phyloP scores from a whole-genome alignment of 2,329 filamentous ascomycete genomes.

The Fusarium metavorans region DNA sequence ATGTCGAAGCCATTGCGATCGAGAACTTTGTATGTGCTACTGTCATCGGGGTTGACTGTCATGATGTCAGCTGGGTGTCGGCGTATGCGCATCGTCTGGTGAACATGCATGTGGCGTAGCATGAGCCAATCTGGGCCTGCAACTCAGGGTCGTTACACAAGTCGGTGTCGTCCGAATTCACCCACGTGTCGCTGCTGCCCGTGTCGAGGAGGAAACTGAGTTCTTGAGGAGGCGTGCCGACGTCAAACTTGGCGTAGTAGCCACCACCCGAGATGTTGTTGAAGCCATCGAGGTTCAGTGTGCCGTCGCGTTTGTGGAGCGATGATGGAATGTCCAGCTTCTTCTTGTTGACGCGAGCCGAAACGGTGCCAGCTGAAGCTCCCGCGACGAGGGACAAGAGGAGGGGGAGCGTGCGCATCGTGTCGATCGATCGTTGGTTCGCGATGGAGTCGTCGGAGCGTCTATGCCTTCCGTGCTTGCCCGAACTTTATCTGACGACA shows the following conservation, averaged over 20 bases:
- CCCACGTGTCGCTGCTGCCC: slow-evolving; percentile 73
- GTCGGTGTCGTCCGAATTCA: slow-evolving; percentile 67
- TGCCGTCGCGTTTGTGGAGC: slow-evolving; percentile 42
- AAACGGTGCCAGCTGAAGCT: slow-evolving; percentile 42
- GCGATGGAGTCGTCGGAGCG: not conserved
- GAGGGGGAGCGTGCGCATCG: slow-evolving; percentile 35
- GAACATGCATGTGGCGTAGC: slow-evolving; percentile 53
- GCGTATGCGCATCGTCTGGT: not conserved
- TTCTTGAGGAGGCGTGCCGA: slow-evolving; percentile 69
- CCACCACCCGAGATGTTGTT: slow-evolving; percentile 68
- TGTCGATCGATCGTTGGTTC: not conserved
- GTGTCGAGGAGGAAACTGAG: slow-evolving; percentile 70
- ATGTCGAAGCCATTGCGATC: slow-evolving; percentile 65
- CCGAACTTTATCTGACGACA: not conserved
- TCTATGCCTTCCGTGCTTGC: not conserved
- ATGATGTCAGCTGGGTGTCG: not conserved
- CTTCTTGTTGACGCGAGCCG: slow-evolving; percentile 35
- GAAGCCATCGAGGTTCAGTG: slow-evolving; percentile 52
- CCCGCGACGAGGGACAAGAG: slow-evolving; percentile 31
- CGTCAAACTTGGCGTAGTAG: slow-evolving; percentile 67
- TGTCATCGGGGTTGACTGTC: slow-evolving; percentile 56
- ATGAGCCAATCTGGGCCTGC: slow-evolving; percentile 51
- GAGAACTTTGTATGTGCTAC: slow-evolving; percentile 62
- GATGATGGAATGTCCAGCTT: slow-evolving; percentile 17
- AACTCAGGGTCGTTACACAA: slow-evolving; percentile 64